phyloP scores from a whole-genome alignment of 352 stramenopile species.

The Blastocystis sp. region DNA sequence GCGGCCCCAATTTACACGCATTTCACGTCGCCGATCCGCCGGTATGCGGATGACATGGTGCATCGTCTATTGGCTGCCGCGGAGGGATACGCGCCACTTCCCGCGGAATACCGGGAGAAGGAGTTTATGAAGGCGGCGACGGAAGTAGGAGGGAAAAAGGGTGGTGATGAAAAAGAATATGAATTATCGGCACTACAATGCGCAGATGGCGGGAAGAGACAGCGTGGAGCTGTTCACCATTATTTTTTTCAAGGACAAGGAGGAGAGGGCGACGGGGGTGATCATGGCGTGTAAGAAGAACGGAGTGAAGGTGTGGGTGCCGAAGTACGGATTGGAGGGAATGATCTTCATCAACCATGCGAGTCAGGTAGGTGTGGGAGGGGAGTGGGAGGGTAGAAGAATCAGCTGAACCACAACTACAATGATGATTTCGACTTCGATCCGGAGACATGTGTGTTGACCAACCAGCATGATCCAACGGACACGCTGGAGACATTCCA shows the following conservation, averaged over 20 bases:
- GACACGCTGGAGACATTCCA: conserved; percentile 58
- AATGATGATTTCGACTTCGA: conserved; percentile 55
- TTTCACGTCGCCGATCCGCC: conserved; percentile 96
- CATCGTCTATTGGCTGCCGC: conserved; percentile 88
- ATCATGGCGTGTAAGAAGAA: conserved; percentile 86
- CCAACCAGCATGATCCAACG: conserved; percentile 17
- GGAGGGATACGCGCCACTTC: conserved; percentile 84
- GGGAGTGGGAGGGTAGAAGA: conserved; percentile 50
- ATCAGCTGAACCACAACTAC: conserved; percentile 56
- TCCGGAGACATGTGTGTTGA: conserved; percentile 29
- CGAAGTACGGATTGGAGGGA: conserved; percentile 94
- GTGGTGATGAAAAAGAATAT: conserved; percentile 69
- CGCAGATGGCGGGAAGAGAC: conserved; percentile 84
- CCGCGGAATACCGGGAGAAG: conserved; percentile 78
- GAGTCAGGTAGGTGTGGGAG: conserved; percentile 63
- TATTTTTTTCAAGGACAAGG: conserved; percentile 84
- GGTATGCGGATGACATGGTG: conserved; percentile 93
- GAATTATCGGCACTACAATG: conserved; percentile 85
- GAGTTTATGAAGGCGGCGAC: conserved; percentile 83
- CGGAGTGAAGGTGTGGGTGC: conserved; percentile 84
- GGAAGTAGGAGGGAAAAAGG: conserved; percentile 60
- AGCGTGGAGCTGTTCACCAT: conserved; percentile 90
- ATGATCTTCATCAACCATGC: conserved; percentile 77
- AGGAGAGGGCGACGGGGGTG: conserved; percentile 75
- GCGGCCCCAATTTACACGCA: conserved; percentile 96